Evolutionary conservation across 345 rosid genomes (phyloP), one percentile per base, ranked within the genome.

Genomic region (Bruguiera gymnorhiza): DNA sequence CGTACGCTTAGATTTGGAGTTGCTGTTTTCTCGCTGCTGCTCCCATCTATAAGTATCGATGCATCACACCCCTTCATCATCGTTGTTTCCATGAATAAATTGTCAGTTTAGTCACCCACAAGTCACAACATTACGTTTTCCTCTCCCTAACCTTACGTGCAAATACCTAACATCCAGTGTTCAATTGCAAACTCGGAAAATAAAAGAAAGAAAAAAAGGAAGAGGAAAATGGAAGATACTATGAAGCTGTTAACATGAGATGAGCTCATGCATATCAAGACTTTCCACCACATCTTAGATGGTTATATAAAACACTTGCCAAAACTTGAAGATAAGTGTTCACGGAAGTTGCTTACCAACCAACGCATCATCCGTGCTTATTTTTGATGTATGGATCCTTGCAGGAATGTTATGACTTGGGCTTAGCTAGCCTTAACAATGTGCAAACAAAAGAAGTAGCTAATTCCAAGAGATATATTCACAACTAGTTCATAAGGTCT

Each of bases 41-140:
- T 0, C 20, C 82, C 87, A 26, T 81, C 87, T 59, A 84, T 34
- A 18, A 86, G 83, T 58, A 88, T 65, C 18, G 92, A 88, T 4
- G 87, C 89, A 80, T 88, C 89, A 30, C 92, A 88, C 9, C 89
- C 89, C 89, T 87, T 74, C 63, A 50, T 37, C 62, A 64, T 39
- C 70, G 69, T 31, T 52, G 62, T 72, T 31, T 43, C 21, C 68
- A 73, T 34, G 24, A 18, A 60, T 4, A 59, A 36, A 46, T 18
- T 11, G 21, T 48, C 51, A 55, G 60, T 73, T 13, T 56, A 56
- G 29, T 2, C 24, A 56, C 29, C 6, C 13, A 24, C 31, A 21
- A 21, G 16, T 21, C 27, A 23, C 15, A 23, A 23, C 59, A 9
- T n/a, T 3, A 55, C 2, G 59, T 13, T 23, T 39, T 39, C 46